A percentile compares a stretch with the other conserved stretches of the same genome.
Conservation (phyloP, 1,139 yeast species). For the Candida sanyaensis region DNA sequence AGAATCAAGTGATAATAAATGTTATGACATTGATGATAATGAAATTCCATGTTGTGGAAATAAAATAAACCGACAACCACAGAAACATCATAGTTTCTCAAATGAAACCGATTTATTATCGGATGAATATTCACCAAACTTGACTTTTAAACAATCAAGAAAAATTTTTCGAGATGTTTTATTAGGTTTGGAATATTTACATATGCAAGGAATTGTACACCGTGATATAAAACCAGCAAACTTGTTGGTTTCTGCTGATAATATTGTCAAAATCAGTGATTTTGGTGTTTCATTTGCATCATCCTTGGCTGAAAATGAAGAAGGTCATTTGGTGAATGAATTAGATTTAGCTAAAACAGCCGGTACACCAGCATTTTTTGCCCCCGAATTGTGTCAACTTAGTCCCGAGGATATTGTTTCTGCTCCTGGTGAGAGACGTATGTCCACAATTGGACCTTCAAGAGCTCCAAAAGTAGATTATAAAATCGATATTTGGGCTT, state of each 20-base stretch:
- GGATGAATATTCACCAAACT: constrained; percentile 53
- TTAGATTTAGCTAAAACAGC: constrained; percentile 66
- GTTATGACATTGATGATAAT: constrained; percentile 14
- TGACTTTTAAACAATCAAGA: constrained; percentile 67
- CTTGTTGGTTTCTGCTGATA: constrained; percentile 68
- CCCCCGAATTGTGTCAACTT: constrained; percentile 65
- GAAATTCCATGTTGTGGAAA: constrained; percentile 44
- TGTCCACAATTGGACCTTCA: constrained; percentile 15
- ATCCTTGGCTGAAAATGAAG: constrained; percentile 53
- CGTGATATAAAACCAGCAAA: constrained; percentile 98
- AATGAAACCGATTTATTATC: constrained; percentile 43
- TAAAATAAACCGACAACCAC: constrained; percentile 9
- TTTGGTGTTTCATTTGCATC: constrained; percentile 95
- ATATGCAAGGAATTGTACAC: constrained; percentile 91
- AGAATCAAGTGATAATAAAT: constrained; percentile 1
- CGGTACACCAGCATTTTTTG: constrained; percentile 74
- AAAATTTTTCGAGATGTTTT: constrained; percentile 82
- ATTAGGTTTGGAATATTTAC: constrained; percentile 88
- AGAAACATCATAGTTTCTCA: constrained; percentile 9
- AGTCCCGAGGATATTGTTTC: constrained; percentile 1
- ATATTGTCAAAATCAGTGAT: constrained; percentile 87
- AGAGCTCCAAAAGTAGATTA: constrained; percentile 55
- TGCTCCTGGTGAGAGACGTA: constrained; percentile 4
- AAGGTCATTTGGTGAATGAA: constrained; percentile 53
- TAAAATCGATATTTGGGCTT: constrained; percentile 94